Evolutionary conservation across 306 rosid genomes (phyloP).

Genomic region (Datisca glomerata): DNA sequence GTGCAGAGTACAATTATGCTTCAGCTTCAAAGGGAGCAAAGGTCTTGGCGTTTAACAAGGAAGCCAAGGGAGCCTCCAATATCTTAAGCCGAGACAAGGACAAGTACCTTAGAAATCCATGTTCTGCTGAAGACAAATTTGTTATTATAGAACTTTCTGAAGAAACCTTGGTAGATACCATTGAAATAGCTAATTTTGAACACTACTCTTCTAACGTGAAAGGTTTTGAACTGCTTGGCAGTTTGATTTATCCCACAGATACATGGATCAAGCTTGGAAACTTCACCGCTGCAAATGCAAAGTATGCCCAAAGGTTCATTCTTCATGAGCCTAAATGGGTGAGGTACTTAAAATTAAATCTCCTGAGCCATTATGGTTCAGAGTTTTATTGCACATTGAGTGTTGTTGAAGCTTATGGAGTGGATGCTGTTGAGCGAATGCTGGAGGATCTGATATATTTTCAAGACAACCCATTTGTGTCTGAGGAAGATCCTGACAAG

Average conservation of each 20-base stretch:
- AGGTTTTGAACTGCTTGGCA: conserved; percentile 56
- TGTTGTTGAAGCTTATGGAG: conserved; percentile 72
- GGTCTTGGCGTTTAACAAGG: conserved; percentile 78
- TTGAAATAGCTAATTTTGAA: conserved; percentile 81
- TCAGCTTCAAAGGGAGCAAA: conserved; percentile 87
- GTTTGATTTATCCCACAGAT: conserved; percentile 65
- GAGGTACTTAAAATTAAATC: conserved; percentile 59
- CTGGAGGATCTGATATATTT: conserved; percentile 70
- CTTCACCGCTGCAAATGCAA: conserved; percentile 64
- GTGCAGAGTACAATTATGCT: conserved; percentile 73
- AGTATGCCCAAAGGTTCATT: conserved; percentile 62
- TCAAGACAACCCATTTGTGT: conserved; percentile 26
- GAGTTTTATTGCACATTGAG: conserved; percentile 91
- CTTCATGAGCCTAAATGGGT: conserved; percentile 70
- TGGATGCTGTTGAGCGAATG: conserved; percentile 78
- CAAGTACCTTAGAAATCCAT: conserved; percentile 81
- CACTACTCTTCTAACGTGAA: conserved; percentile 87
- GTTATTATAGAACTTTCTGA: conserved; percentile 81
- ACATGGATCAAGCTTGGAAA: conserved; percentile 46
- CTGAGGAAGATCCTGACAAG: conserved; percentile 39
- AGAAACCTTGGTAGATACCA: conserved; percentile 66
- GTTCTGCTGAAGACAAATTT: conserved; percentile 61
- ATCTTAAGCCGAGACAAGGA: conserved; percentile 65
- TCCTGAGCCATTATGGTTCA: conserved; percentile 73
- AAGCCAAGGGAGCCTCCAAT: conserved; percentile 77